These are phyloP conservation scores for Globisporangium viniferum DNA, from an alignment of 352 stramenopile genomes.

Conservation along the genomic window DNA sequence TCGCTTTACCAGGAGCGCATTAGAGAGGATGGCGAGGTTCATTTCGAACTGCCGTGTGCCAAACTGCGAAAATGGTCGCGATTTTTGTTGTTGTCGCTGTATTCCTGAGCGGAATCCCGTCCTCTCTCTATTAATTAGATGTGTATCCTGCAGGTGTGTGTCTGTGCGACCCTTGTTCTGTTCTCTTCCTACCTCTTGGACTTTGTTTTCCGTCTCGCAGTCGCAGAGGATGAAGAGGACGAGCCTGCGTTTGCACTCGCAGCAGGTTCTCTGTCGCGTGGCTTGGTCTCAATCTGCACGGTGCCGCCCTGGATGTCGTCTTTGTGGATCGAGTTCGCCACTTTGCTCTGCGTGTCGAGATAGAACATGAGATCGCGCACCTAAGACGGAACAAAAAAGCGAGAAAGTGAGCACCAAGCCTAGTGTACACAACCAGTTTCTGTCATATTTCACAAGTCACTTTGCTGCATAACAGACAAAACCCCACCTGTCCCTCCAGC, in stretches of 20 bases:
- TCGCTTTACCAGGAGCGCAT: no score
- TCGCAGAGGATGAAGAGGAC: conserved; percentile 6
- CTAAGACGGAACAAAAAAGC: conserved; percentile 10
- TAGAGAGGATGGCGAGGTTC: no score
- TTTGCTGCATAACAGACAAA: background rate
- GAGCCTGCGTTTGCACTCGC: conserved; percentile 10
- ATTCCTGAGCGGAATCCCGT: background rate
- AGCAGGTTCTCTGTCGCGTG: conserved; percentile 9
- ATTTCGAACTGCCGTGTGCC: no score
- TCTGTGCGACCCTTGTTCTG: background rate
- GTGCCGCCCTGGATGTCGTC: conserved; percentile 84
- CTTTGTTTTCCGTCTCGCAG: conserved; percentile 18
- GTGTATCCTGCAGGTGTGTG: background rate
- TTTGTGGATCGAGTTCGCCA: conserved; percentile 72
- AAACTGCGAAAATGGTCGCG: no score
- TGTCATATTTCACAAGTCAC: background rate
- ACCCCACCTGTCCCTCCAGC: conserved; percentile 69
- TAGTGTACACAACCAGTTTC: background rate
- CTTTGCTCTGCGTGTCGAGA: conserved; percentile 84
- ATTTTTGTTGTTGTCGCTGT: background rate
- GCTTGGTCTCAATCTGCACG: conserved; percentile 62
- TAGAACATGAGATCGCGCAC: conserved; percentile 89
- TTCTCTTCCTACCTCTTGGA: conserved; percentile 16
- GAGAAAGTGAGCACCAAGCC: background rate
- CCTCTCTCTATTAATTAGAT: background rate